Base-by-base conservation (phyloP, 352 stramenopile genomes). In the Pythium myriotylum region DNA sequence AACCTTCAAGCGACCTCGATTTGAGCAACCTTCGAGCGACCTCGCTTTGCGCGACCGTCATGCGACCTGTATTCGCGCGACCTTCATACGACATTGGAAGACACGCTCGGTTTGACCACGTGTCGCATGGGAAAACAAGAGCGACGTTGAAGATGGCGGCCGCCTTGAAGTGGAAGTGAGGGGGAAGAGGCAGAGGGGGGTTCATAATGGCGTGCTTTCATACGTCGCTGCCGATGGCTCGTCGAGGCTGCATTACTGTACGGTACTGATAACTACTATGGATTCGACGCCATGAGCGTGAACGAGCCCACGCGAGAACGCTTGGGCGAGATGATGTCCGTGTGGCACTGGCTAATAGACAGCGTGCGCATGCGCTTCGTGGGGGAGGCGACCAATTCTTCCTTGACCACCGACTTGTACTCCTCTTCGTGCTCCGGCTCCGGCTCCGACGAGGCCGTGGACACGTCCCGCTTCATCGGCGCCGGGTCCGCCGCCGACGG, bases 321-420 rank as follows among this genome's bases (percentile, higher is more conserved):
- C 57, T 91, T 91, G 49, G 71, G 50, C 1, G 74, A 65, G 19
- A 66, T 77, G n/a, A 73, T 60, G 45, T 89, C 78, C 27, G 59
- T 68, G 49, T 74, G 62, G 52, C 70, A 86, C 43, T 68, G 74
- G 68, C 74, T 89, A 40, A 91, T 79, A 10, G 79, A 89, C 26
- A 91, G 70, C 33, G 82, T 79, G 37, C 82, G 82, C 70, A 89
- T 88, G 43, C 82, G 82, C 67, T 92, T 92, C n/a, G 74, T 89
- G 16, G 80, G 80, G 32, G 80, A 91, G 61, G 72, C 85, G 26
- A 78, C 76, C 4, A 72, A 54, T 40, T 71, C 55, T 48, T 87
- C 77, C 23, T 65, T 76, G 50, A 72, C 62, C 23, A 54, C 65
- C 47, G 45, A 41, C 20, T 55, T 35, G 27, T 48, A 65, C 52